Conservation (phyloP, 176 grass and related monocot genomes). For the Pontederia paniculata region DNA sequence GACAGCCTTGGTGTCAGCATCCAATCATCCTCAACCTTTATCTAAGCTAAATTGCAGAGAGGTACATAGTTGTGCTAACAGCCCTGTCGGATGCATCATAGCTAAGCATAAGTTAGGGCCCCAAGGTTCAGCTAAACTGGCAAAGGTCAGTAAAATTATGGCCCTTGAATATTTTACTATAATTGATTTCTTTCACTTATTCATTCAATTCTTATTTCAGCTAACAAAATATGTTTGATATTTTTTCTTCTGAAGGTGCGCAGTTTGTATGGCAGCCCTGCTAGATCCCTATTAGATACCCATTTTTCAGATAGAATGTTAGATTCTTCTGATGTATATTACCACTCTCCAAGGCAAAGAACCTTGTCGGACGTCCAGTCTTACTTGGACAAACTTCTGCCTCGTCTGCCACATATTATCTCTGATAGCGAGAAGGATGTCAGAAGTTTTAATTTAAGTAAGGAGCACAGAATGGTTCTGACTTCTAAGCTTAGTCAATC, state of each 20-base stretch:
- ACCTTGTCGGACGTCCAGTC: conserved; percentile 60
- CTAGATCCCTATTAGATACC: conserved; percentile 43
- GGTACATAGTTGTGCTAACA: conserved; percentile 63
- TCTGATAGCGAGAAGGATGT: conserved; percentile 37
- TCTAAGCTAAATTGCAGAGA: conserved; percentile 40
- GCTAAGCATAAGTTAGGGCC: conserved; percentile 50
- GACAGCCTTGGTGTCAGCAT: conserved; percentile 40
- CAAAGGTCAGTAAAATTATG: conserved; percentile 45
- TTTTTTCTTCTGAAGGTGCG: conserved; percentile 51
- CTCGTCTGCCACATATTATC: conserved; percentile 36
- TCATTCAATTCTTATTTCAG: neutral
- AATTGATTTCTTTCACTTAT: too few species aligned
- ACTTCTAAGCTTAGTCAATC: conserved; percentile 44
- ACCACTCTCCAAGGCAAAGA: conserved; percentile 45
- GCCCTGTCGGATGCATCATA: conserved; percentile 59
- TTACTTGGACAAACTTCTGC: conserved; percentile 62
- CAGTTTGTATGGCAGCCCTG: conserved; percentile 72
- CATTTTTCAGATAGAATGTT: conserved; percentile 34
- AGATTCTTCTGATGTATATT: conserved; percentile 61
- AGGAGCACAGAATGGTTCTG: conserved; percentile 30
- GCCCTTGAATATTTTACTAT: too few species aligned
- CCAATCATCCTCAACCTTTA: conserved; percentile 44
- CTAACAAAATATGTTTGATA: neutral
- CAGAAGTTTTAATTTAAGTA: conserved; percentile 17
- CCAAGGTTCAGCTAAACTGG: conserved; percentile 45